Conservation (phyloP, 345 rosid species). For the Ricinus communis region DNA sequence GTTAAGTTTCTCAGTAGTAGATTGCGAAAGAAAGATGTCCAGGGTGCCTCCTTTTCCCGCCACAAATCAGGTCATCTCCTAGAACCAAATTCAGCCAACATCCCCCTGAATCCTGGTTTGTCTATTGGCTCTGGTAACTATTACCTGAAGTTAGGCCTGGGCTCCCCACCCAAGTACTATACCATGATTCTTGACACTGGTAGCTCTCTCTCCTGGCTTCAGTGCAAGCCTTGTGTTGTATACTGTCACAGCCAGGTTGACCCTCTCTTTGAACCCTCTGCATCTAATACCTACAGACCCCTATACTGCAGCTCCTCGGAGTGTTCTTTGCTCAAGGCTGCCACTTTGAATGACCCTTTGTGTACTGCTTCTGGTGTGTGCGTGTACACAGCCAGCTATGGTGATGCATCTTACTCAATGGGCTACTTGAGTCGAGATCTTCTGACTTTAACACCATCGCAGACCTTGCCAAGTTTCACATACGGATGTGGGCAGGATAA, state of each 20-base stretch:
- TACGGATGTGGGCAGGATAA: slow-evolving; percentile 59
- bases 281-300: slow-evolving; percentile 36
- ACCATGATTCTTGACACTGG: slow-evolving; percentile 54
- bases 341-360: slow-evolving; percentile 40
- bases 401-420: slow-evolving; percentile 39
- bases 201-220: slow-evolving; percentile 56
- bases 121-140: slow-evolving; percentile 46
- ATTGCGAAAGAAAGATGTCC: not conserved
- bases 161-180: slow-evolving; percentile 43
- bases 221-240: slow-evolving; percentile 42
- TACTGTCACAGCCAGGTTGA: slow-evolving; percentile 44
- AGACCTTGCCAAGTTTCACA: slow-evolving; percentile 27
- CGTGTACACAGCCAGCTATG: slow-evolving; percentile 43
- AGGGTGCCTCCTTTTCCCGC: not conserved
- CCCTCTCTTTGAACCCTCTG: slow-evolving; percentile 40
- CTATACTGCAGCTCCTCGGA: slow-evolving; percentile 24
- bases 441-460: slow-evolving; percentile 29
- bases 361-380: slow-evolving; percentile 26
- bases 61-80: slow-evolving; percentile 15
- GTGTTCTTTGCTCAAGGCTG: slow-evolving; percentile 38
- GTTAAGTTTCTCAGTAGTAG: slow-evolving; percentile 25
- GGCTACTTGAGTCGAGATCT: slow-evolving; percentile 46
- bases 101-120: slow-evolving; percentile 34
- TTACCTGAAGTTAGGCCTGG: slow-evolving; percentile 42
- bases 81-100: slow-evolving; percentile 22